phyloP scores from a whole-genome alignment of 805 yeast genomes.

The Nakazawaea wickerhamii region DNA sequence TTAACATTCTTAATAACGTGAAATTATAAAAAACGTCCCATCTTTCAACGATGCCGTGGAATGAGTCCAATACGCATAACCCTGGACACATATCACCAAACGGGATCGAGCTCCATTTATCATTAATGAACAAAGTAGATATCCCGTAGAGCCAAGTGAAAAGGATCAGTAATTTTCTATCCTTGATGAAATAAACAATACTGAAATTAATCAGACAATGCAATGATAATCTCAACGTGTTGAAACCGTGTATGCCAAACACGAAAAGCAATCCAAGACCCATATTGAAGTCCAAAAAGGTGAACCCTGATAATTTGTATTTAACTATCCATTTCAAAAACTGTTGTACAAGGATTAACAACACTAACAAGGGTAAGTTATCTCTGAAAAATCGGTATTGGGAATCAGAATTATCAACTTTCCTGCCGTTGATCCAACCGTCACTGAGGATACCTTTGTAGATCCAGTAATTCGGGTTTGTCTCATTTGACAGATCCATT shows the following conservation, averaged over 20 bases:
- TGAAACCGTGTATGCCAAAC: conserved; percentile 75
- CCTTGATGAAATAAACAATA: conserved; percentile 36
- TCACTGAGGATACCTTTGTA: conserved; percentile 57
- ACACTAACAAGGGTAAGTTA: conserved; percentile 60
- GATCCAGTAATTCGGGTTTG: conserved; percentile 65
- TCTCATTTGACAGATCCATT: conserved; percentile 69
- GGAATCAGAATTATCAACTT: conserved; percentile 86
- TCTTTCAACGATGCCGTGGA: conserved; percentile 72
- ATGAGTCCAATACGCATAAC: conserved; percentile 56
- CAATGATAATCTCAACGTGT: conserved; percentile 51
- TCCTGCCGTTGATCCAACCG: conserved; percentile 90
- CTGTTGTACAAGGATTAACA: conserved; percentile 50
- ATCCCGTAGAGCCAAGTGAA: conserved; percentile 77
- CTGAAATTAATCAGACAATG: conserved; percentile 53
- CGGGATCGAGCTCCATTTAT: conserved; percentile 45
- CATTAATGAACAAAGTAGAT: conserved; percentile 73
- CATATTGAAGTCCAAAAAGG: conserved; percentile 55
- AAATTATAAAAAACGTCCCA: conserved; percentile 98
- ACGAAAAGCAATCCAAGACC: conserved; percentile 66
- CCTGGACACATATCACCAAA: conserved; percentile 36
- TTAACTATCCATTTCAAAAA: conserved; percentile 37
- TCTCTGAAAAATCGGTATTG: conserved; percentile 88
- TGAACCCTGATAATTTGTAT: conserved; percentile 26
- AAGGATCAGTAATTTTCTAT: conserved; percentile 33
- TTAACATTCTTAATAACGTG: conserved; percentile 75